Evolutionary conservation across 2,329 filamentous ascomycete species (phyloP), one percentile per base, ranked within the genome.

Genomic region (Diplodia intermedia): DNA sequence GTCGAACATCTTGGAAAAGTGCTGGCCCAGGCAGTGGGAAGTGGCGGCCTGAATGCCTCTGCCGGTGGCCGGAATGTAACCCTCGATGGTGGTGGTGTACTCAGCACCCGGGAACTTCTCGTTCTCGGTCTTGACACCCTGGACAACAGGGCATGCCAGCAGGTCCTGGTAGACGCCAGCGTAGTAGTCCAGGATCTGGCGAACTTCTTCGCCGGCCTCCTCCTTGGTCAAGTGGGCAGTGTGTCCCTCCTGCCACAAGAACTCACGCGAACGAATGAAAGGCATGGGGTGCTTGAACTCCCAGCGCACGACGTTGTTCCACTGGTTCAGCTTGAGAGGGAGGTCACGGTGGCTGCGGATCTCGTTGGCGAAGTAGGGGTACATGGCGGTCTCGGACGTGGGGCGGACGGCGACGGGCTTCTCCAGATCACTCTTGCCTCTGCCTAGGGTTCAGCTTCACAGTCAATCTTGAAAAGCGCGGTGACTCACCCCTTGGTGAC

Each of bases 1-100:
- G 80, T 95, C 91, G 79, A 98, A 99, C 94, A 99, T 99, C 83
- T 96, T 97, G 79, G 91, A 94, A 83, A 99, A 99, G 83, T 99
- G 97, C 82, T 99, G 95, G 65, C 95, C 95, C 9, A 99, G 86
- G 71, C 90, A 93, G 84, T 99, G 95, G 65, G 93, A 97, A 50
- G 95, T 99, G 65, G 89, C 95, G 72, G 94, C 95, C 82, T 99
- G 95, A 70, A 99, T 98, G 79, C 95, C 95, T 78, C 95, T 91
- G 29, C 95, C 95, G 71, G 96, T 98, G 70, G 93, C 89, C 43
- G 95, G 94, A 72, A 99, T 97, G 80, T 97, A 99, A 40, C 93
- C 95, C 82, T 99, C 95, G 57, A 97, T 91, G 1, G 95, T 99
- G 69, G 94, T 97, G 57, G 95, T 98, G 84, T 97, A 99, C 82